Evolutionary conservation across 768 basidiomycete genomes (phyloP).

Genomic region (Mycena floridula): DNA sequence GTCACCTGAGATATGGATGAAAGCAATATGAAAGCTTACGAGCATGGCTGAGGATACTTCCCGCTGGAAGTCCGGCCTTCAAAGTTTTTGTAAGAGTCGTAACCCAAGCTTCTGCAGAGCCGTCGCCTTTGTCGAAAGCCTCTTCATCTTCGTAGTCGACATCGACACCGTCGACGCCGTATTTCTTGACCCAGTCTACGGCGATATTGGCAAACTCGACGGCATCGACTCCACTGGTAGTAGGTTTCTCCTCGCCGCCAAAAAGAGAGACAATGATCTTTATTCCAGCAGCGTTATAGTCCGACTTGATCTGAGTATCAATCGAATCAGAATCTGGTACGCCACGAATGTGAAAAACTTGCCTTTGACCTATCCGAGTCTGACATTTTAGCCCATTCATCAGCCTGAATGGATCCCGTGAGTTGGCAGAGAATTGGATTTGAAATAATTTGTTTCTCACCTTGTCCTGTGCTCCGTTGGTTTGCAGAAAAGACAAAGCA

Average conservation of each 20-base stretch:
- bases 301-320: conserved; percentile 29
- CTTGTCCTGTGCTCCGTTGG: not conserved
- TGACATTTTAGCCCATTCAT: not conserved
- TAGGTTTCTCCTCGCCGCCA: conserved; percentile 17
- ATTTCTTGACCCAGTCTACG: not conserved
- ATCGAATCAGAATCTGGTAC: not conserved
- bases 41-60: conserved; percentile 24
- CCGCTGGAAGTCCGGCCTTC: conserved; percentile 19
- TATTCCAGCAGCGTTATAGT: conserved; percentile 51
- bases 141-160: not conserved
- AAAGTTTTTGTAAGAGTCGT: conserved; percentile 21
- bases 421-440: too few species aligned
- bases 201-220: not conserved
- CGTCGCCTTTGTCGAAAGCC: conserved; percentile 2
- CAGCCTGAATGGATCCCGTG: conserved; percentile 17
- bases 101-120: conserved; percentile 22
- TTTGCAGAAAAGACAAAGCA: not conserved
- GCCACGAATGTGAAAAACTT: not conserved
- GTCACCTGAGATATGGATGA: too few species aligned
- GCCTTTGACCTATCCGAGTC: not conserved
- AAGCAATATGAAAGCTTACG: conserved; percentile 10
- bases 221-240: not conserved
- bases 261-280: conserved; percentile 53
- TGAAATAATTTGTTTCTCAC: too few species aligned
- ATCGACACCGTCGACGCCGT: not conserved